phyloP scores from a whole-genome alignment of 495 filamentous ascomycete genomes.

The Hypoxylon lienhwacheense region DNA sequence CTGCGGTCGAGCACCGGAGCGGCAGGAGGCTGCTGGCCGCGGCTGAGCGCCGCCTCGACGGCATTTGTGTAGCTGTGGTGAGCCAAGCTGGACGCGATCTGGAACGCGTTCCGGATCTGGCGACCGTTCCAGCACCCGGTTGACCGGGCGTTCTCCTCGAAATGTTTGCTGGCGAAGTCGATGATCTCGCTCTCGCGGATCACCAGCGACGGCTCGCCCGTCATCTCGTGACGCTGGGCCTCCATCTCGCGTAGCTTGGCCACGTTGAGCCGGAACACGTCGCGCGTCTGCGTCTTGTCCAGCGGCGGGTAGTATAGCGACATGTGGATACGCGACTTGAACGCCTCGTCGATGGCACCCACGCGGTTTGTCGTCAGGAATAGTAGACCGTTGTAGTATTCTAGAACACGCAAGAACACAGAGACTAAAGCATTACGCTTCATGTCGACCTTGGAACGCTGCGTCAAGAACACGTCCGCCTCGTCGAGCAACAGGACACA shows the following conservation, averaged over 20 bases:
- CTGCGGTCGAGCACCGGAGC: conserved; percentile 34
- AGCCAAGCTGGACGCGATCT: conserved; percentile 61
- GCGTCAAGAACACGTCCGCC: conserved; percentile 55
- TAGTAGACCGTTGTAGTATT: conserved; percentile 56
- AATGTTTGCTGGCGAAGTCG: conserved; percentile 65
- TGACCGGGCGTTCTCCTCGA: conserved; percentile 39
- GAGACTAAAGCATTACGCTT: conserved; percentile 56
- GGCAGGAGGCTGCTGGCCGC: conserved; percentile 32
- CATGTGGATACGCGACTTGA: conserved; percentile 55
- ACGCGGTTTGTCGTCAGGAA: conserved; percentile 59
- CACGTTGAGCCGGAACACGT: conserved; percentile 79
- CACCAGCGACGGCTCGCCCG: conserved; percentile 29
- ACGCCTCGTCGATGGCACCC: conserved; percentile 51
- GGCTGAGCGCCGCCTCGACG: conserved; percentile 48
- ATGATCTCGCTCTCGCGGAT: conserved; percentile 49
- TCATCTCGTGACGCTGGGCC: conserved; percentile 44
- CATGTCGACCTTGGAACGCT: conserved; percentile 49
- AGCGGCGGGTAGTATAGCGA: conserved; percentile 62
- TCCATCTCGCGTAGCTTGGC: conserved; percentile 57
- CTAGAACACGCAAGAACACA: conserved; percentile 54
- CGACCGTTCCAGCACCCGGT: conserved; percentile 52
- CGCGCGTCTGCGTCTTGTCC: conserved; percentile 67
- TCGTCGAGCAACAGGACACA: conserved; percentile 59
- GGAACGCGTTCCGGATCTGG: conserved; percentile 63
- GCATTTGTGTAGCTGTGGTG: conserved; percentile 54